Base-by-base conservation (phyloP, 495 filamentous ascomycete species). In the Penicillium coprophilum region DNA sequence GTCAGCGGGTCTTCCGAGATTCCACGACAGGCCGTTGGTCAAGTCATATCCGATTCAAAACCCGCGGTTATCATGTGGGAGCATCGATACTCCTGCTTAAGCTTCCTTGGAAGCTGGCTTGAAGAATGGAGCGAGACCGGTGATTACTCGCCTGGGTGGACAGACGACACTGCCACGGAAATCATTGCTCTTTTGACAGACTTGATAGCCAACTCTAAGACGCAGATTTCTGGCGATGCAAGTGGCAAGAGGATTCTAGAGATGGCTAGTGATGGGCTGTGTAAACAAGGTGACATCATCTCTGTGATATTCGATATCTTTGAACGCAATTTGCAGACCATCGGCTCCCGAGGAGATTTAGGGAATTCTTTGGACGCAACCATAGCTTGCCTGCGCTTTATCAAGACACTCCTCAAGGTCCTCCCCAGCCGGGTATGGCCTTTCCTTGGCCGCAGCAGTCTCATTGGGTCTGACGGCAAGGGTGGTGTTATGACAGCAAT, bases 371-470 rank as follows among this genome's bases (percentile, higher is more conserved):
- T 89, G 19, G 79, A 85, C 7, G 77, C 90, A 31, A 76, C 92
- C 23, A 79, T 87, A 31, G 83, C 85, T 32, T 96, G 90, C 60
- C 62, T 91, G 34, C 87, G 89, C 39, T 97, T 97, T 57, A 79
- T 93, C 13, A 78, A 86, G 55, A 84, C 83, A 19, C 71, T 94
- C 10, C 66, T 91, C 4, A 74, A 78, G 6, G 72, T 95, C n/a
- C 75, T 87, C 24, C 92, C 93, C 4, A 85, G 84, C 43, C 77
- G 92, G 55, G 85, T 96, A 2, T 98, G 93, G 93, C 88, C 91
- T 4, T 90, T 92, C 64, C 82, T 98, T 64, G 81, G 87, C 6
- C 80, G 90, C 47, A 95, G 88, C 67, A 79, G 80, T 40, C 79
- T 98, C 23, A 78, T 97, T 45, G 87, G 86, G 34, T 79, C 81